Evolutionary conservation across 2,329 filamentous ascomycete species (phyloP), one percentile per base, ranked within the genome.

Genomic region (Botrytis fragariae): DNA sequence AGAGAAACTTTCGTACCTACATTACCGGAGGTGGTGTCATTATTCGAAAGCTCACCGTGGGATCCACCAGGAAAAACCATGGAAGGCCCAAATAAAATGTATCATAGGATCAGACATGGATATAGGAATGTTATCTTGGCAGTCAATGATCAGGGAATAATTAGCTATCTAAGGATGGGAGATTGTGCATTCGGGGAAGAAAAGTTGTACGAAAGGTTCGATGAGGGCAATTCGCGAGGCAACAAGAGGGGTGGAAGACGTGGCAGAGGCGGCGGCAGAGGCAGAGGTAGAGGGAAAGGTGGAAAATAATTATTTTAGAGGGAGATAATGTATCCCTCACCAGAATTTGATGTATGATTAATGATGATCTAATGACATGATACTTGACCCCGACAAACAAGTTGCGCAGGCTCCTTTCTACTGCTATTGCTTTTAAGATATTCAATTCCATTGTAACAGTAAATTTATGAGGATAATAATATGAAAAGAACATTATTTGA

Each of bases 141-240:
- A 0, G 88, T 98, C 3, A 94, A 98, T 48, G 96, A 98, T 81
- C 89, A 94, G 75, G 96, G 96, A 0, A 87, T 98, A 35, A 92
- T 95, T 63, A 98, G 95, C 81, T 98, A 95, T 81, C 85, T 98
- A 79, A 86, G 93, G 37, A 87, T 98, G 74, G 90, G 88, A 1
- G 94, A 98, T 84, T 90, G 90, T 18, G 91, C 91, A 0, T 98
- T 98, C 82, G 91, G 87, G 0, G 87, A 89, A 75, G 94, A 97
- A 82, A 89, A 84, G 81, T 79, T 97, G 54, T 94, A 90, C 78
- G 89, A 91, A 79, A 83, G 88, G 69, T 86, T 87, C 76, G 84
- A 86, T 80, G 77, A 75, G 62, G 81, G 81, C 76, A 85, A 80
- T 77, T 84, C 81, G 62, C 48, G 62, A 29, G 82, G 83, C 14